These are phyloP conservation scores for Neurospora hispaniola DNA, from an alignment of 495 filamentous ascomycete genomes.

Conservation along the genomic window DNA sequence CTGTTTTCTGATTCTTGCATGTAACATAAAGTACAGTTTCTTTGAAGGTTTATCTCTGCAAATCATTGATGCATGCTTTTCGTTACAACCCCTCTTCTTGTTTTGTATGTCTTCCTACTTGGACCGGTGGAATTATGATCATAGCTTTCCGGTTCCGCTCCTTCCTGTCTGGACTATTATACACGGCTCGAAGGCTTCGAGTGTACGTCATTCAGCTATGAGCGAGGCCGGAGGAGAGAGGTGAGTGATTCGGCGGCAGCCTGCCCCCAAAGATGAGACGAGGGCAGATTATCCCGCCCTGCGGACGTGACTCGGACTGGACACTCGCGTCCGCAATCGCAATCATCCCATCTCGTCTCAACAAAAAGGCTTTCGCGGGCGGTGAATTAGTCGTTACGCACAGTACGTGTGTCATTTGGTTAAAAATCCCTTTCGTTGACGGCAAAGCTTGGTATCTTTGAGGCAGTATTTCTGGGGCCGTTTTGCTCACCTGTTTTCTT, in stretches of 20 bases:
- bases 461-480: not conserved
- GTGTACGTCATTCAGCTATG: not conserved
- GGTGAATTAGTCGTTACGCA: not conserved
- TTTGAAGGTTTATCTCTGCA: too few relatives aligned
- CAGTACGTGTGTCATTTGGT: not conserved
- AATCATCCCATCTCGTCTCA: not conserved
- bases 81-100: too few relatives aligned
- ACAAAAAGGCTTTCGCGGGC: not conserved
- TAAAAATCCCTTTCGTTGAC: not conserved
- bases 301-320: not conserved
- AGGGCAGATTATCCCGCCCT: not conserved
- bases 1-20: too few relatives aligned
- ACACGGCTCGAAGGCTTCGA: not conserved
- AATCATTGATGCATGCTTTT: too few relatives aligned
- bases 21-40: too few relatives aligned
- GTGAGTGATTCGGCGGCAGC: not conserved
- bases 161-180: not conserved
- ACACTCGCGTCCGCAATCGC: not conserved
- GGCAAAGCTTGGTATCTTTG: not conserved
- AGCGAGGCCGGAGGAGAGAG: too few relatives aligned
- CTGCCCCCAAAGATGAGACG: not conserved
- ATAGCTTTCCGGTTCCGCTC: not conserved
- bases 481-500: not conserved
- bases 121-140: too few relatives aligned
- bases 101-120: too few relatives aligned